Evolutionary conservation across 306 rosid genomes (phyloP).

Genomic region (Inga laurina): DNA sequence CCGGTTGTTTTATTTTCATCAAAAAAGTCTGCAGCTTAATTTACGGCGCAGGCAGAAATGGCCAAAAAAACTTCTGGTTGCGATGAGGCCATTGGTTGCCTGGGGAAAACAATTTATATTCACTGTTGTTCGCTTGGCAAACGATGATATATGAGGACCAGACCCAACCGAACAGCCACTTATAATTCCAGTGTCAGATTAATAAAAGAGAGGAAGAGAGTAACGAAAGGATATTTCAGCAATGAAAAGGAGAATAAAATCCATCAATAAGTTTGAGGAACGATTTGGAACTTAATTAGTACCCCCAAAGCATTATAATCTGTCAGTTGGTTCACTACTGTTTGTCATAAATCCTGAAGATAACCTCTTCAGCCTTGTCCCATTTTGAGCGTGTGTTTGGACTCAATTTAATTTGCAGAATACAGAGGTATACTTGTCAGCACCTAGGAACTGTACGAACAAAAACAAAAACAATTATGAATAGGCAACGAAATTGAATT

Average conservation of each 20-base stretch:
- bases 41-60: not conserved
- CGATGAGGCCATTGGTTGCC: not conserved
- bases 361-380: not conserved
- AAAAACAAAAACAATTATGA: not conserved
- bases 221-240: not conserved
- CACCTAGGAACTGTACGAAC: not conserved
- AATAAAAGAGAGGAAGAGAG: not conserved
- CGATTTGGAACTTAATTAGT: not conserved
- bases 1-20: not conserved
- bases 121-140: not conserved
- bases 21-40: not conserved
- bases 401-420: not conserved
- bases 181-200: not conserved
- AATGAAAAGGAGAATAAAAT: not conserved
- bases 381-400: not conserved
- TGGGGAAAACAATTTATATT: not conserved
- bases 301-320: not conserved
- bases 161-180: not conserved
- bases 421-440: not conserved
- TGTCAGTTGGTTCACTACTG: not conserved
- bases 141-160: not conserved
- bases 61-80: not conserved
- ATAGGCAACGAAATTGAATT: not conserved
- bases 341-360: not conserved
- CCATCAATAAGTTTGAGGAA: not conserved